These are phyloP conservation scores for Echites panduratus DNA, from an alignment of 257 asterid genomes.

Conservation along the genomic window DNA sequence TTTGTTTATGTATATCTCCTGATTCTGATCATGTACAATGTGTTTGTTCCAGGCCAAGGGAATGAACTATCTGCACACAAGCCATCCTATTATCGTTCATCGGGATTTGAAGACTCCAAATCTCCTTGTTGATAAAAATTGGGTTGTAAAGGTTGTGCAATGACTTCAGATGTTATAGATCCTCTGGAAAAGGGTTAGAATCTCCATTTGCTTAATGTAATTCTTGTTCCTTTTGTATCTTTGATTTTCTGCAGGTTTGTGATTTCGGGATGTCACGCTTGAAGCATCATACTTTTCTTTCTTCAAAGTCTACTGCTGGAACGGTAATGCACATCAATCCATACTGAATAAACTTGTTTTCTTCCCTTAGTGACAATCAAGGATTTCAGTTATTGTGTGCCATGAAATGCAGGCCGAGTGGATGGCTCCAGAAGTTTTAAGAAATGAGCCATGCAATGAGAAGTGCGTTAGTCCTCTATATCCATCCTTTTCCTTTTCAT, in stretches of 20 bases:
- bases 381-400: conserved; percentile 16
- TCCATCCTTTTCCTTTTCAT: background rate
- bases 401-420: conserved; percentile 79
- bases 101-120: conserved; percentile 96
- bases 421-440: conserved; percentile 98
- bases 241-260: conserved; percentile 56
- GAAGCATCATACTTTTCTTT: conserved; percentile 90
- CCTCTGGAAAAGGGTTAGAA: conserved; percentile 2
- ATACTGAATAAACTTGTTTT: background rate
- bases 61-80: conserved; percentile 93
- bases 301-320: conserved; percentile 96
- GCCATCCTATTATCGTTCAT: conserved; percentile 91
- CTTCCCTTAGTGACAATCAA: background rate
- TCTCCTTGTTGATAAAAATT: conserved; percentile 91
- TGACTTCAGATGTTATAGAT: background rate
- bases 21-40: conserved; percentile 13
- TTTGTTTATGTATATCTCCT: conserved; percentile 16
- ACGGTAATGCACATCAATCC: conserved; percentile 50
- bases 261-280: conserved; percentile 97
- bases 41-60: conserved; percentile 82
- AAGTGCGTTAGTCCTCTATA: conserved; percentile 52
- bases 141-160: conserved; percentile 84
- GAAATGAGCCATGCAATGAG: conserved; percentile 93
- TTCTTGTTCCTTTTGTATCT: conserved; percentile 19
- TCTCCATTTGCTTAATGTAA: background rate